Evolutionary conservation across 768 basidiomycete genomes (phyloP).

Genomic region (Russula sp.): DNA sequence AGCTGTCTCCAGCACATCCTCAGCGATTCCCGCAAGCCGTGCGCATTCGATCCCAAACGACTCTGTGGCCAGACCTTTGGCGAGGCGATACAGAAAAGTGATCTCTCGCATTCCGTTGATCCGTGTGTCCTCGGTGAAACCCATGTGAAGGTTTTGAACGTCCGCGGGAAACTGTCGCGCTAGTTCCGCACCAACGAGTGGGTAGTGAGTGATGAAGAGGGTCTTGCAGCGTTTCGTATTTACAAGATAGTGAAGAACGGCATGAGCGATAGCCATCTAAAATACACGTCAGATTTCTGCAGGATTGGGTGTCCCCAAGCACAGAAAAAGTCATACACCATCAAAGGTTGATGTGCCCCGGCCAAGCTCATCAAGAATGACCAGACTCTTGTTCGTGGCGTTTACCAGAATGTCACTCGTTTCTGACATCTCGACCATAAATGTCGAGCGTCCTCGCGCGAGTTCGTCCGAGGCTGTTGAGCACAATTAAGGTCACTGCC

Average conservation of each 20-base stretch:
- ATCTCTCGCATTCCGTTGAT: slow-evolving; percentile 76
- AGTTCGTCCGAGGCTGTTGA: slow-evolving; percentile 79
- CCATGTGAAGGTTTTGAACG: slow-evolving; percentile 84
- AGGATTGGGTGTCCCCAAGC: neutral
- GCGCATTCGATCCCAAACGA: slow-evolving; percentile 95
- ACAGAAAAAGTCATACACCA: slow-evolving; percentile 45
- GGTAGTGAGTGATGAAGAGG: slow-evolving; percentile 95
- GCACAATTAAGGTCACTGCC: slow-evolving; percentile 8
- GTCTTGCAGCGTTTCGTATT: slow-evolving; percentile 61
- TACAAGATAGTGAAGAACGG: slow-evolving; percentile 72
- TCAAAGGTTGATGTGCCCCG: slow-evolving; percentile 92
- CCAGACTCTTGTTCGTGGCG: slow-evolving; percentile 71
- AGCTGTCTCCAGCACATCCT: slow-evolving; percentile 62
- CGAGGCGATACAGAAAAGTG: slow-evolving; percentile 81
- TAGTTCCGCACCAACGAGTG: slow-evolving; percentile 69
- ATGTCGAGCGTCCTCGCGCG: slow-evolving; percentile 82
- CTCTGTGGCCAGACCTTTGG: slow-evolving; percentile 68
- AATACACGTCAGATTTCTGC: slow-evolving; percentile 37
- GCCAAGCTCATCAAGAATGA: slow-evolving; percentile 89
- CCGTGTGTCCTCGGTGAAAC: slow-evolving; percentile 64
- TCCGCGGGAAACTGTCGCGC: slow-evolving; percentile 56
- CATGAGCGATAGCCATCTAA: slow-evolving; percentile 84
- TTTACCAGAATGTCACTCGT: slow-evolving; percentile 84
- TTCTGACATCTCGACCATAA: slow-evolving; percentile 97
- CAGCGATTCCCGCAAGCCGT: slow-evolving; percentile 79